These are phyloP conservation scores for Coelastrella sp. DNA, from an alignment of 139 green algal genomes.

Conservation along the genomic window DNA sequence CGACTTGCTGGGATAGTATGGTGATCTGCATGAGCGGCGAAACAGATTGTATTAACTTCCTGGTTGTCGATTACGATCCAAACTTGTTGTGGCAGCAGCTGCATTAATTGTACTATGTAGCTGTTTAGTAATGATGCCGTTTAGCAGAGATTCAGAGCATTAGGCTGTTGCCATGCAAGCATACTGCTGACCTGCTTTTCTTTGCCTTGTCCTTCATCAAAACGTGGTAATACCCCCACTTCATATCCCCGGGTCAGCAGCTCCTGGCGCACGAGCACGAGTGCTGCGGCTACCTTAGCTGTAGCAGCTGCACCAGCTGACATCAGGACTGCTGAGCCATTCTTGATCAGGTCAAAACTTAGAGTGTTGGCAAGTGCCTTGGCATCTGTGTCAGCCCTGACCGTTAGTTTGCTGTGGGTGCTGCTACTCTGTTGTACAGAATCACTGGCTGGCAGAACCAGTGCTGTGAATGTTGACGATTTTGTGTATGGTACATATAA, in stretches of 20 bases:
- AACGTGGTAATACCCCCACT: conserved; percentile 20
- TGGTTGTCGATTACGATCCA: too few species aligned
- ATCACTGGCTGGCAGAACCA: conserved; percentile 10
- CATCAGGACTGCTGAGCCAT: neutral
- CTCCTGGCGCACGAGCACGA: neutral
- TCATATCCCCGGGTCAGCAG: conserved; percentile 36
- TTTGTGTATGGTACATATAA: conserved; percentile 38
- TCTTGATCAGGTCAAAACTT: conserved; percentile 21
- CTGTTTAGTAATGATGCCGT: too few species aligned
- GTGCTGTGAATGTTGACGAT: conserved; percentile 7
- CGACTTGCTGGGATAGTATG: conserved; percentile 15
- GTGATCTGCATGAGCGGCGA: conserved; percentile 37
- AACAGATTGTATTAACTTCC: too few species aligned
- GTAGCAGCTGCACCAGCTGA: conserved; percentile 19
- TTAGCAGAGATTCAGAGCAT: too few species aligned
- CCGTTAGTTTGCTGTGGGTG: neutral
- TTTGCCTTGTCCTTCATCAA: conserved; percentile 5
- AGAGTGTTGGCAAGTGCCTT: conserved; percentile 15
- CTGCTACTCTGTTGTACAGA: neutral
- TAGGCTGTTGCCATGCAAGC: too few species aligned
- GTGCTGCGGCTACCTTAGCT: neutral
- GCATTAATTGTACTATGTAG: too few species aligned
- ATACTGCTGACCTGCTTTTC: conserved; percentile 10
- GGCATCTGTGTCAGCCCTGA: neutral
- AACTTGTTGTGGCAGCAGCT: too few species aligned